phyloP scores from a whole-genome alignment of 83 land plant genomes.

The Diphasiastrum complanatum region DNA sequence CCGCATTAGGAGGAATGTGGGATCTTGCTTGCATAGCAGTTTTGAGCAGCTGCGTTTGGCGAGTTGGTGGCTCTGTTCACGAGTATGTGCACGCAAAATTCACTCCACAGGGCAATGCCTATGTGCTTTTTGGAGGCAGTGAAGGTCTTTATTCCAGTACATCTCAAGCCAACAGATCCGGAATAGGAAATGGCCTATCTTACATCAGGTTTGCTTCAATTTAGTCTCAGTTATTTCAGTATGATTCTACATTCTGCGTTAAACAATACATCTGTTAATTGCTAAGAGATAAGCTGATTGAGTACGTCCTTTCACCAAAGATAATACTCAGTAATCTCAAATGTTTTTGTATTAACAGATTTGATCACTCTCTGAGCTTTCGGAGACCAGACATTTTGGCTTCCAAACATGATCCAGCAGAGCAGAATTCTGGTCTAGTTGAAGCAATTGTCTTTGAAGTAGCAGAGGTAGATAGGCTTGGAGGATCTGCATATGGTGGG shows the following conservation, averaged over 20 bases:
- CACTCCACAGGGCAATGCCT: background rate
- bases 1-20: background rate
- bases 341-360: background rate
- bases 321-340: background rate
- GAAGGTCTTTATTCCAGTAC: constrained; percentile 5
- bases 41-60: background rate
- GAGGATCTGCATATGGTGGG: too few species aligned
- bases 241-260: background rate
- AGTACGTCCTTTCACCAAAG: background rate
- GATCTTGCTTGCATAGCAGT: background rate
- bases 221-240: background rate
- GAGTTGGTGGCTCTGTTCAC: background rate
- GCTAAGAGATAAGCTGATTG: background rate
- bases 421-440: constrained; percentile 2
- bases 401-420: background rate
- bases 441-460: too few species aligned
- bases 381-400: background rate
- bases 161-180: constrained; percentile 2
- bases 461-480: too few species aligned
- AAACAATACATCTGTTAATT: background rate
- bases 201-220: constrained; percentile 3
- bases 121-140: constrained; percentile 4
- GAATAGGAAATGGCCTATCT: constrained; percentile 4
- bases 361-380: constrained; percentile 7
- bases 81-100: constrained; percentile 2